Base-by-base conservation (phyloP, 1,284 basidiomycete genomes). In the Cystobasidium pallidum region DNA sequence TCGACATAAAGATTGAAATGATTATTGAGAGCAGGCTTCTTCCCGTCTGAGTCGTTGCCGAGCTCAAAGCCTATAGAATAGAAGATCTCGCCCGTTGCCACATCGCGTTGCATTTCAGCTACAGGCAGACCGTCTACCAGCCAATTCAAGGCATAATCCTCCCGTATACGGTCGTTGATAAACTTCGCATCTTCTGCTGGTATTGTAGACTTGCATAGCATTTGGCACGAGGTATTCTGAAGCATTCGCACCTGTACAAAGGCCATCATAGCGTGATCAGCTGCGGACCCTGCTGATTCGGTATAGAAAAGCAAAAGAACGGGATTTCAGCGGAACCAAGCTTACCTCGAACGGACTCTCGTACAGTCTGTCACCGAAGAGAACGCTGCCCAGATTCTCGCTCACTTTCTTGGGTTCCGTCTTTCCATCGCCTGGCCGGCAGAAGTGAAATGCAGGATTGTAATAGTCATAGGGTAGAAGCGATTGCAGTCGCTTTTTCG, bases 281-380 rank as follows among this genome's bases (percentile, higher is more conserved):
- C 19, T 57, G 43, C n/a, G 28, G 10, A 26, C 11, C 26, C 21
- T 4, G 8, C 2, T 21, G n/a, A n/a, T n/a, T n/a, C n/a, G n/a
- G n/a, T n/a, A n/a, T n/a, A n/a, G n/a, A n/a, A n/a, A n/a, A n/a
- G n/a, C n/a, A n/a, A 32, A 57, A 32, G 4, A 17, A 52, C 52
- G 34, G 8, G 51, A 45, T 30, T n/a, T 11, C 43, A 30, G n/a
- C n/a, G 34, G 83, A 36, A 2, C 15, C 43, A 32, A 36, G 21
- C 88, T 73, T 75, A 91, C 90, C 77, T 94, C 85, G 78, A 94
- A 94, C 2, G 91, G 89, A 8, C 91, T 92, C 80, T 89, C 89
- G 82, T 94, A 92, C 79, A 99, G 94, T 73, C 95, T 86, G 83
- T 99, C 95, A 34, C 95, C 95, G 78, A 97, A 97, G 17, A 99